Base-by-base conservation (phyloP, 148 eudicot species). In the Silene conica region DNA sequence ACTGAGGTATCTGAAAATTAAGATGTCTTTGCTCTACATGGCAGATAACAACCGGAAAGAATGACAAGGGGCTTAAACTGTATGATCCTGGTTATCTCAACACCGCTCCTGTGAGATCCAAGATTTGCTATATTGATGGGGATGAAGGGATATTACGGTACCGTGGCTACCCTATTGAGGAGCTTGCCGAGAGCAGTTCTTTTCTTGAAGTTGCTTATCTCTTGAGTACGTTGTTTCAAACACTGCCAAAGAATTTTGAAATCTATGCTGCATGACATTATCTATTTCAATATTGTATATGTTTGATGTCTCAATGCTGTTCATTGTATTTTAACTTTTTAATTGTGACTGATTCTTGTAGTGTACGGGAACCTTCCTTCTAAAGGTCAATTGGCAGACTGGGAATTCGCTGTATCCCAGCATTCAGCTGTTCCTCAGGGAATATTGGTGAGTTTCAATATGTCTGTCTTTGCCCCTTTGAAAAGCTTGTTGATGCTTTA, bases 381-480 rank as follows among this genome's bases (percentile, higher is more conserved):
- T 55, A 82, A 87, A 82, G 85, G 63, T 74, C 96, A 95, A 81
- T 88, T 90, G 83, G 87, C 92, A 74, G 92, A 87, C 68, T 95
- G 99, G 99, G 97, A 95, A 81, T 92, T 92, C 75, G 86, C 96
- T 74, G 90, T 95, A 70, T 85, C 93, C 54, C 99, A 92, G 73
- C 99, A 95, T 83, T 90, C 99, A 75, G 97, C 99, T 73, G 97
- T 95, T 72, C 99, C 97, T 61, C 96, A 92, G 76, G 99, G 97
- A 78, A 69, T 91, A 75, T 79, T 95, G 94, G 99, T 95, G 71
- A 8, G 89, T 76, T 48, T 59, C 31, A 9, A 25, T 25, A 8
- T 22, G 6, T 20, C 23, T 63, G 22, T 63, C 23, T 12, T 62
- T 60, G 22, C 19, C 31, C 43, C 21, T 52, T n/a, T 54, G 58